A percentile compares a stretch with the other conserved stretches of the same genome.
These are phyloP conservation scores for Cenococcum geophilum DNA, from an alignment of 495 filamentous ascomycete species.

Conservation along the genomic window DNA sequence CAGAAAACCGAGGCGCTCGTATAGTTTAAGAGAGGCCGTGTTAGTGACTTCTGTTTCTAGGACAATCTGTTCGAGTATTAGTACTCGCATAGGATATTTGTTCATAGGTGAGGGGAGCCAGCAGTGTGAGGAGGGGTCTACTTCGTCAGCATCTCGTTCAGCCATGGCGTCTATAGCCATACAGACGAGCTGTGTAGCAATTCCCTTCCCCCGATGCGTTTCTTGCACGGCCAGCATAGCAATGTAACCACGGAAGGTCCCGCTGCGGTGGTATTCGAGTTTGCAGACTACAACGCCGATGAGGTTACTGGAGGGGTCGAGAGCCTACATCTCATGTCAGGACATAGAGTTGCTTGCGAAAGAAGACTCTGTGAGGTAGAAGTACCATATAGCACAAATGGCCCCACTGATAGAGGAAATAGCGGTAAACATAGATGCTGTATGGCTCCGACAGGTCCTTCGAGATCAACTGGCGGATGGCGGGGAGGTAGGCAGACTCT, in stretches of 20 bases:
- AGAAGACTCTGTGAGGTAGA: constrained; percentile 1
- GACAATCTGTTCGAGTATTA: constrained; percentile 53
- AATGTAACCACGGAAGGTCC: constrained; percentile 88
- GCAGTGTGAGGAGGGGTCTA: constrained; percentile 31
- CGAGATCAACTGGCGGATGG: constrained; percentile 89
- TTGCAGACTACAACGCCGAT: constrained; percentile 95
- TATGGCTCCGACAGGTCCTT: constrained; percentile 98
- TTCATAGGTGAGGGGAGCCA: not conserved
- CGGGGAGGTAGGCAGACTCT: constrained; percentile 74
- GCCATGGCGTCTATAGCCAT: constrained; percentile 93
- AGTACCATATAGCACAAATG: constrained; percentile 86
- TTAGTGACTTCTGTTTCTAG: constrained; percentile 97
- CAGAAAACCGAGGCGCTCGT: constrained; percentile 89
- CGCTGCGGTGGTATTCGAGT: constrained; percentile 76
- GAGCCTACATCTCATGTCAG: constrained; percentile 47
- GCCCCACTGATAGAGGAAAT: constrained; percentile 98
- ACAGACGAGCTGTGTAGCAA: constrained; percentile 81
- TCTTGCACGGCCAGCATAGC: constrained; percentile 91
- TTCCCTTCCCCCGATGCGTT: constrained; percentile 73
- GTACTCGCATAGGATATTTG: not conserved
- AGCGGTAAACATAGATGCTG: constrained; percentile 98
- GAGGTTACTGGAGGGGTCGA: constrained; percentile 52
- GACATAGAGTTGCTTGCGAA: not conserved
- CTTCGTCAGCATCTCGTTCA: constrained; percentile 77
- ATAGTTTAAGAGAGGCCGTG: constrained; percentile 82